Base-by-base conservation (phyloP, 352 stramenopile species). In the Phytophthora multivora region DNA sequence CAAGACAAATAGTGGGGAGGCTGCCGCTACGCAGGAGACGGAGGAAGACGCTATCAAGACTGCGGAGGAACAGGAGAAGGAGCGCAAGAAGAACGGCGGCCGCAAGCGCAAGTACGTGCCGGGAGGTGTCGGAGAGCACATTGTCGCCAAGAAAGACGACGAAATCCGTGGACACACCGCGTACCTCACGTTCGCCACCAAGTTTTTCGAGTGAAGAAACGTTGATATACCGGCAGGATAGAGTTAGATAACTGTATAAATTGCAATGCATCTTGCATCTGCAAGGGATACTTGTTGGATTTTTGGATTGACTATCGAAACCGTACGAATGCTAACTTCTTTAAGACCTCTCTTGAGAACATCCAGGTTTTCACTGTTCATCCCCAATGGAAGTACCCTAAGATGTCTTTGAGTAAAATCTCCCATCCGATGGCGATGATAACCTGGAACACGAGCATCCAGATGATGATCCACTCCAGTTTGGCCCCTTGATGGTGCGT, bases 391-490 rank as follows among this genome's bases (percentile, higher is more conserved):
- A 93, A 95, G 52, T 81, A 89, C n/a, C 87, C 83, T 6, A 93
- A 58, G 0, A 93, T 64, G 55, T 95, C 87, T 57, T 94, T 94
- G 8, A 93, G 64, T 18, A 93, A 60, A 38, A 94, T 94, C 18
- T 95, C 79, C 86, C 83, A 95, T 43, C 71, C 79, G 4, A 95
- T 72, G 12, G 88, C 79, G 42, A 98, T 88, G 28, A 97, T 60
- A 21, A 98, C 73, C 73, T 97, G 89, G 21, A 78, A 83, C 41
- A 97, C 74, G 45, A 97, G 82, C 47, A 98, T 86, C 87, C 89
- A 97, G 59, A 98, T 97, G 55, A 98, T 87, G 73, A 97, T 98
- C 89, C 86, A 97, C 75, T 98, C 92, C 23, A 98, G 89, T 52
- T 93, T 93, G 13, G 80, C 77, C n/a, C 82, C 80, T 70, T 97